Percentiles rank a stretch among this genome's conserved stretches.
These are phyloP conservation scores for Blastobotrys parvus DNA, from an alignment of 805 yeast genomes.

Conservation along the genomic window DNA sequence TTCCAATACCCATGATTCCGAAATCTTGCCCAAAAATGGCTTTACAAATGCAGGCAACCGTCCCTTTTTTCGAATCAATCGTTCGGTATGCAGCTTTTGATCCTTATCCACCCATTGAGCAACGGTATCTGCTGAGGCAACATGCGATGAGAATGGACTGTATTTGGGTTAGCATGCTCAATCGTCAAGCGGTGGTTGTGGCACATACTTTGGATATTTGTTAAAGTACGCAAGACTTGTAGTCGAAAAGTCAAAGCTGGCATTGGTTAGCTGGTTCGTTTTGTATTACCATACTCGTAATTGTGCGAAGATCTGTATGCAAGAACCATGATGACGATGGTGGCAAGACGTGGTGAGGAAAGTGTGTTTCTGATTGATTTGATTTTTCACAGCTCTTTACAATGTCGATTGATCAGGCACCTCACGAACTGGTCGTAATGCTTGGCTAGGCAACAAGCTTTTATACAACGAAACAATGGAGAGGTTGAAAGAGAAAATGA, in stretches of 20 bases:
- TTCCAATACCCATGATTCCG: conserved; percentile 78
- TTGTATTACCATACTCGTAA: conserved; percentile 34
- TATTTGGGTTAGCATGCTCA: conserved; percentile 19
- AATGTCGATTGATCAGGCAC: too few species aligned
- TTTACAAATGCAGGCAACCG: conserved; percentile 70
- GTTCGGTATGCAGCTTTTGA: conserved; percentile 63
- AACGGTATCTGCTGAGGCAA: conserved; percentile 72
- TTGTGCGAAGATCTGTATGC: conserved; percentile 47
- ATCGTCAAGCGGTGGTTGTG: background rate
- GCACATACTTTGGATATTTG: conserved; percentile 43
- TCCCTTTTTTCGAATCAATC: conserved; percentile 71
- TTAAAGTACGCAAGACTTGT: conserved; percentile 71
- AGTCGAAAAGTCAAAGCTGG: conserved; percentile 49
- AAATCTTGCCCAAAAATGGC: conserved; percentile 62
- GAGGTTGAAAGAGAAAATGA: too few species aligned
- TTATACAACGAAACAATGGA: too few species aligned
- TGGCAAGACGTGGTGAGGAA: background rate
- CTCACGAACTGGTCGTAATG: too few species aligned
- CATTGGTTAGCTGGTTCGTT: background rate
- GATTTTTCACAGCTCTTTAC: too few species aligned
- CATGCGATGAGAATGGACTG: conserved; percentile 81
- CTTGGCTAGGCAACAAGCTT: too few species aligned
- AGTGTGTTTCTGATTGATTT: too few species aligned
- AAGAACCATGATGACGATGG: conserved; percentile 45
- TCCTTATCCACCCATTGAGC: conserved; percentile 47